Percentiles rank a stretch among this genome's conserved stretches.
Evolutionary conservation across 768 basidiomycete genomes (phyloP).

Genomic region (Suillus bovinus): DNA sequence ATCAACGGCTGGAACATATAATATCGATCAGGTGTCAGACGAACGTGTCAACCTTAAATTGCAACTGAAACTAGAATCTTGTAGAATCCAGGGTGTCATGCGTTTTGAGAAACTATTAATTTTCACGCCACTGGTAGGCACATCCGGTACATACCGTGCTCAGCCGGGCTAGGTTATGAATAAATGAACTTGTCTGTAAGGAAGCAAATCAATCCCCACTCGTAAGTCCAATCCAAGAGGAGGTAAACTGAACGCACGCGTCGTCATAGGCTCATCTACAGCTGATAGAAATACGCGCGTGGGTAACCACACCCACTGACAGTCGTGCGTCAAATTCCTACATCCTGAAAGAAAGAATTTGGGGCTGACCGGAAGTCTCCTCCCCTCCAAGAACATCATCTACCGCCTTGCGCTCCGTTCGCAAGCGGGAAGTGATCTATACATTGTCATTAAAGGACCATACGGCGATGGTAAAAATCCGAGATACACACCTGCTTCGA

Average conservation of each 20-base stretch:
- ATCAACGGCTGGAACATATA: background rate
- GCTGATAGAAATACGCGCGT: constrained; percentile 91
- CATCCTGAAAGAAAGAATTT: background rate
- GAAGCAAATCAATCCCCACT: background rate
- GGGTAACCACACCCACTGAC: constrained; percentile 58
- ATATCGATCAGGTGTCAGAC: background rate
- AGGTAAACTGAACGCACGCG: background rate
- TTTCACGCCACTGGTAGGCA: constrained; percentile 71
- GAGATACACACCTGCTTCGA: background rate
- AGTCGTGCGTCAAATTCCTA: background rate
- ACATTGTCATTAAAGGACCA: background rate
- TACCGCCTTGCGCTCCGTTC: constrained; percentile 81
- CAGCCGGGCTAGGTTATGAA: background rate
- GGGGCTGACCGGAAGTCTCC: constrained; percentile 70
- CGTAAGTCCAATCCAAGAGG: background rate
- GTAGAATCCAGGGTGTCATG: background rate
- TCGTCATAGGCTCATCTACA: constrained; percentile 92
- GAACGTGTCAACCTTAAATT: background rate
- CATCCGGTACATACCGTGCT: constrained; percentile 50
- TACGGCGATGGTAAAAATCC: background rate
- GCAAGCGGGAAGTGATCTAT: constrained; percentile 90
- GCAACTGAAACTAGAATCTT: background rate
- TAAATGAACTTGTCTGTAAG: constrained; percentile 3
- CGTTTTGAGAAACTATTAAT: constrained; percentile 33
- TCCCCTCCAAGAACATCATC: constrained; percentile 97